Evolutionary conservation across 345 rosid genomes (phyloP).

Genomic region (Brassica napus): DNA sequence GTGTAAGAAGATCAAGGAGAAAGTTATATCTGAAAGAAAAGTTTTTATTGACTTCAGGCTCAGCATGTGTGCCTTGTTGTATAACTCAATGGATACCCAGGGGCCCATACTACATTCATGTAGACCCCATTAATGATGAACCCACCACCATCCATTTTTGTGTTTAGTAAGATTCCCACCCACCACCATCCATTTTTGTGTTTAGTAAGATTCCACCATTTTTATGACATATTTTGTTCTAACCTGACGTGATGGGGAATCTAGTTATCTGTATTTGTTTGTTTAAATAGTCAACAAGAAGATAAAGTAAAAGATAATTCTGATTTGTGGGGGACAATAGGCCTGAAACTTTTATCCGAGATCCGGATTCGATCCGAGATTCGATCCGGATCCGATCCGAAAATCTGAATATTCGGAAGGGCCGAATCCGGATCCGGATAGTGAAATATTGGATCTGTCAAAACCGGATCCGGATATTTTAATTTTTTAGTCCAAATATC

Average conservation of each 20-base stretch:
- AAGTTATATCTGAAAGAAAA: not conserved
- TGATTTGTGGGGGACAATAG: constrained; percentile 18
- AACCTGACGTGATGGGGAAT: not conserved
- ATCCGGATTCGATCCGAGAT: too few species aligned
- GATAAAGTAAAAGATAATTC: constrained; percentile 1
- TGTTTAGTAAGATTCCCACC: not conserved
- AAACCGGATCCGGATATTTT: too few species aligned
- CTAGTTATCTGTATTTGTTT: not conserved
- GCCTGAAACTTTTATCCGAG: too few species aligned
- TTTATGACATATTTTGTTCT: constrained; percentile 6
- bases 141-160: not conserved
- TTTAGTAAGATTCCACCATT: not conserved
- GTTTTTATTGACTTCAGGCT: not conserved
- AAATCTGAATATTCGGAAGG: too few species aligned
- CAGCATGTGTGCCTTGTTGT: not conserved
- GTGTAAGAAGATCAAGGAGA: not conserved
- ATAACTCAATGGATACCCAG: not conserved
- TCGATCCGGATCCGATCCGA: too few species aligned
- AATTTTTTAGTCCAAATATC: too few species aligned
- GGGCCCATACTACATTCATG: not conserved
- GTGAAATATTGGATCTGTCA: too few species aligned
- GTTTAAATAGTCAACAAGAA: constrained; percentile 6
- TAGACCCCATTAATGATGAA: not conserved
- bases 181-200: not conserved
- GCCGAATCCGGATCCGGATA: too few species aligned